Evolutionary conservation across 2,329 filamentous ascomycete species (phyloP).

Genomic region (Trichoderma harzianum): DNA sequence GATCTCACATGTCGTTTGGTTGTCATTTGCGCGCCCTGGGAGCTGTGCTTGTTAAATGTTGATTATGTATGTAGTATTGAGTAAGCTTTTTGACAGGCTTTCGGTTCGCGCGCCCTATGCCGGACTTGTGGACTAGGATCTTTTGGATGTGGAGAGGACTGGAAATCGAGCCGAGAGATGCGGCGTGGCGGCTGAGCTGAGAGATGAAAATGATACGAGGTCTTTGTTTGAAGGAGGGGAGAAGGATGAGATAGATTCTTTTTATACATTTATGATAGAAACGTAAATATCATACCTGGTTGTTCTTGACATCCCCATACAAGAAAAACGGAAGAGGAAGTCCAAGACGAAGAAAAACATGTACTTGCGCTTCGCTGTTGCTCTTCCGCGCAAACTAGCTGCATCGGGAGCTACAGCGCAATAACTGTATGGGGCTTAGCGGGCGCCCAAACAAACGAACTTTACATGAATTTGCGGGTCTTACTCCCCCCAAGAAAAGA

Average conservation of each 20-base stretch:
- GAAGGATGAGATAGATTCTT: no score
- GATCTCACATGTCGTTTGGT: not conserved
- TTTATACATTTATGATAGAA: not conserved
- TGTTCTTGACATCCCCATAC: no score
- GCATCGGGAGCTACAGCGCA: not conserved
- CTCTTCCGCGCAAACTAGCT: not conserved
- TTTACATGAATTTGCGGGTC: not conserved
- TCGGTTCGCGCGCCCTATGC: not conserved
- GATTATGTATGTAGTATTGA: not conserved
- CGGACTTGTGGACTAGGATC: not conserved
- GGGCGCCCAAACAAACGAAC: not conserved
- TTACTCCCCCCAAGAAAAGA: not conserved
- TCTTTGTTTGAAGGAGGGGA: no score
- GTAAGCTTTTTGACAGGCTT: not conserved
- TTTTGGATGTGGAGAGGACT: not conserved
- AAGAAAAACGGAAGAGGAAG: not conserved
- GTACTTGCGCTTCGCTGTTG: not conserved
- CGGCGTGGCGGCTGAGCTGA: not conserved
- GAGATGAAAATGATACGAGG: not conserved
- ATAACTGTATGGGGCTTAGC: not conserved
- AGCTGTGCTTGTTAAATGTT: not conserved
- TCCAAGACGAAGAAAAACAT: not conserved
- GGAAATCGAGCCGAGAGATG: not conserved
- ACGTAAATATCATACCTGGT: not conserved
- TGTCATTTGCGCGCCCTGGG: not conserved